phyloP scores from a whole-genome alignment of 305 asterid species.

The Solanum hybrid region DNA sequence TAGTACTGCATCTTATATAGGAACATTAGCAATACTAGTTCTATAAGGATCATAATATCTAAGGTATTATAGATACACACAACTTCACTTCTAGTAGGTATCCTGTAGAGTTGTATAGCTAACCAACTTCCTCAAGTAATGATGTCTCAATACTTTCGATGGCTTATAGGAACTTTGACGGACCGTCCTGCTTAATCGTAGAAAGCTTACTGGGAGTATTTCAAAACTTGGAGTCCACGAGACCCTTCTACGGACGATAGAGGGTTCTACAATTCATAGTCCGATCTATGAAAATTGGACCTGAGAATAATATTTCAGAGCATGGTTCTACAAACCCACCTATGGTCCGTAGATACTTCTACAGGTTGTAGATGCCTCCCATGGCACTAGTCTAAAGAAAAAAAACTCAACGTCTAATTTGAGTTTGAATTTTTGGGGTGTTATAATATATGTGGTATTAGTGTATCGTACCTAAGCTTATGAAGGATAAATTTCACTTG shows the following conservation, averaged over 20 bases:
- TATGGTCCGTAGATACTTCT: not conserved
- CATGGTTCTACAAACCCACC: not conserved
- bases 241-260: not conserved
- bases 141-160: too few species aligned
- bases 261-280: not conserved
- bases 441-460: not conserved
- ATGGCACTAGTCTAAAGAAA: not conserved
- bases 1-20: too few species aligned
- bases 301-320: not conserved
- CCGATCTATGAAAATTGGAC: not conserved
- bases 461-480: not conserved
- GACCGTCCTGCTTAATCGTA: not conserved
- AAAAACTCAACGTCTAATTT: not conserved
- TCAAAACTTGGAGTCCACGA: not conserved
- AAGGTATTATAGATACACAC: too few species aligned
- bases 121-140: too few species aligned
- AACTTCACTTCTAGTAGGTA: too few species aligned
- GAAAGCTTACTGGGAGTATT: not conserved
- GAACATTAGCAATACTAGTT: too few species aligned
- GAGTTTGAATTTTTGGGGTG: not conserved
- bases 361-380: not conserved
- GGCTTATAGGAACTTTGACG: not conserved
- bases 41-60: too few species aligned
- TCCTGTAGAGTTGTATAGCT: too few species aligned
- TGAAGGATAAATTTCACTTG: not conserved